Evolutionary conservation across 352 stramenopile species (phyloP).

Genomic region (Thalassiosira hispida): DNA sequence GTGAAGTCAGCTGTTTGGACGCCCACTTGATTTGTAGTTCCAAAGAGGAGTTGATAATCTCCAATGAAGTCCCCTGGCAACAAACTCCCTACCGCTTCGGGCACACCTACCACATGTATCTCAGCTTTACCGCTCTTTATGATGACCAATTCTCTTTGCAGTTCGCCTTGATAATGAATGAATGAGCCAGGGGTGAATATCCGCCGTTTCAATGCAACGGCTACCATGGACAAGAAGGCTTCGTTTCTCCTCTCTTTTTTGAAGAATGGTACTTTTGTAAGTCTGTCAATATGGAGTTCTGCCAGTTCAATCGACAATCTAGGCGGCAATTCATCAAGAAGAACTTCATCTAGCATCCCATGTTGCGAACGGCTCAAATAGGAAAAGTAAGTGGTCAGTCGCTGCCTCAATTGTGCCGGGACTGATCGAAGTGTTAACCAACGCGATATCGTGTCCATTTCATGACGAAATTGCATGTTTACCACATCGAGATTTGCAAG

Average conservation of each 20-base stretch:
- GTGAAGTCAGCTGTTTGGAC: constrained; percentile 54
- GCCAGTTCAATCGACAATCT: constrained; percentile 47
- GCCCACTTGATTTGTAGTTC: constrained; percentile 59
- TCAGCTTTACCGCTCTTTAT: constrained; percentile 58
- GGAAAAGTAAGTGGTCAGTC: constrained; percentile 53
- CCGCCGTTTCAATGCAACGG: constrained; percentile 46
- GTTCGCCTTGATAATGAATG: constrained; percentile 65
- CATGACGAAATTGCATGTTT: constrained; percentile 64
- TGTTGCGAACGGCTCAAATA: constrained; percentile 64
- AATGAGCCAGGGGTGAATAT: constrained; percentile 61
- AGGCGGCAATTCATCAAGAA: constrained; percentile 59
- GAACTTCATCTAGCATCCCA: constrained; percentile 63
- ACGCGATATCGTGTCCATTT: constrained; percentile 61
- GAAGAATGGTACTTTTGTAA: constrained; percentile 71
- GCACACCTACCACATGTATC: constrained; percentile 40
- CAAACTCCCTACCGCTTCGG: constrained; percentile 55
- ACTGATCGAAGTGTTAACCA: constrained; percentile 58
- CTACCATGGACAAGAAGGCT: constrained; percentile 43
- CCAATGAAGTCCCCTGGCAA: constrained; percentile 64
- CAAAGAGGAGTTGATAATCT: constrained; percentile 73
- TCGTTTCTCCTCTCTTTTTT: constrained; percentile 46
- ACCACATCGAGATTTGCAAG: constrained; percentile 73
- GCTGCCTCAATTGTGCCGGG: constrained; percentile 47
- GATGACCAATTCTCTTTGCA: constrained; percentile 64
- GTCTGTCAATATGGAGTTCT: constrained; percentile 32